These are phyloP conservation scores for Pyrenopolyporus hunteri DNA, from an alignment of 495 filamentous ascomycete species.

Conservation along the genomic window DNA sequence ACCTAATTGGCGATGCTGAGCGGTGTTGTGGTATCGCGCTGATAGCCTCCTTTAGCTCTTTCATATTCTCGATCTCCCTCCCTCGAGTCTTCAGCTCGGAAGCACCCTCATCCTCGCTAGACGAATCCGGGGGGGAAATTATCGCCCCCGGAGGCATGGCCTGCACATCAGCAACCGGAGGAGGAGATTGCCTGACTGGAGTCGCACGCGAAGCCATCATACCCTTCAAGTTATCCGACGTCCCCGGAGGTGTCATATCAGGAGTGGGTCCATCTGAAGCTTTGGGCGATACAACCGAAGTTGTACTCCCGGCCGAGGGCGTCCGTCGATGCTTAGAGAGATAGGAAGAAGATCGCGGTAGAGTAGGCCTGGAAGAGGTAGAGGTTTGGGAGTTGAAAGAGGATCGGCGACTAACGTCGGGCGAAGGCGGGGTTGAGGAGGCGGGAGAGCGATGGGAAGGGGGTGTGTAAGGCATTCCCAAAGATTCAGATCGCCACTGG, in stretches of 20 bases:
- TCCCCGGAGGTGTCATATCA: slow-evolving; percentile 48
- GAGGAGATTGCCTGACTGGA: slow-evolving; percentile 76
- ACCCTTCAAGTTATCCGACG: slow-evolving; percentile 58
- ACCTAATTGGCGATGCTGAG: slow-evolving; percentile 62
- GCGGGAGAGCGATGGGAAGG: slow-evolving; percentile 81
- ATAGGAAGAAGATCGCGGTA: slow-evolving; percentile 79
- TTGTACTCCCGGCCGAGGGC: slow-evolving; percentile 45
- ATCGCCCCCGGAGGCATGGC: slow-evolving; percentile 79
- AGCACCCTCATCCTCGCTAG: slow-evolving; percentile 80
- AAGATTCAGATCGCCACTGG: slow-evolving; percentile 41
- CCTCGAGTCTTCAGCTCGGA: slow-evolving; percentile 49
- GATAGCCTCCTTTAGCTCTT: slow-evolving; percentile 83
- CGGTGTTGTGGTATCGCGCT: slow-evolving; percentile 75
- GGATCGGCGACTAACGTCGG: slow-evolving; percentile 63
- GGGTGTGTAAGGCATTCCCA: slow-evolving; percentile 91
- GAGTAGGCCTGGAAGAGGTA: slow-evolving; percentile 55
- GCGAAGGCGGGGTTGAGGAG: slow-evolving; percentile 68
- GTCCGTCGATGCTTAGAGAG: slow-evolving; percentile 63
- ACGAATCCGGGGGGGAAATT: slow-evolving; percentile 87
- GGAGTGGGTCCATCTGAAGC: slow-evolving; percentile 47
- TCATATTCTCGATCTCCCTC: slow-evolving; percentile 66
- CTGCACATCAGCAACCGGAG: slow-evolving; percentile 69
- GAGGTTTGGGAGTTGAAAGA: slow-evolving; percentile 55
- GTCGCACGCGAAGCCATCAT: slow-evolving; percentile 46
- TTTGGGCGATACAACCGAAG: slow-evolving; percentile 37